Percentiles rank a stretch among this genome's conserved stretches.
Evolutionary conservation across 164 flowering plant genomes (phyloP).

Genomic region (Magnolia officinalis): DNA sequence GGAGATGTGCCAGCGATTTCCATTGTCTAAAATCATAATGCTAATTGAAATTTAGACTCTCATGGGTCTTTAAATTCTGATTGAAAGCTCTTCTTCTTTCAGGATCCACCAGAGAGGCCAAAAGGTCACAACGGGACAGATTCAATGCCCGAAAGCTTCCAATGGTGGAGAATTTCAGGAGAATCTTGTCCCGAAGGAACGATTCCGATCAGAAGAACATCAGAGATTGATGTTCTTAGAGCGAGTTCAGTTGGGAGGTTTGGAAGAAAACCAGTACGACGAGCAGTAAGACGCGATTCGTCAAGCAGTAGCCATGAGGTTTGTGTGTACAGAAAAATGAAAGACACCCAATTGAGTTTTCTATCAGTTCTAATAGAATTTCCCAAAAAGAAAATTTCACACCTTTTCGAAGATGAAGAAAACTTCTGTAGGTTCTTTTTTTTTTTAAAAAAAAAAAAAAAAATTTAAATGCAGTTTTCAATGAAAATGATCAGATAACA

Average conservation of each 20-base stretch:
- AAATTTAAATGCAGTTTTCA: no score
- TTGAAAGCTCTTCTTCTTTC: background rate
- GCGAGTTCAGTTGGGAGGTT: conserved; percentile 55
- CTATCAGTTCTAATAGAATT: no score
- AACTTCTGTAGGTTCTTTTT: no score
- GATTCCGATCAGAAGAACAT: conserved; percentile 87
- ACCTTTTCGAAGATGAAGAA: background rate
- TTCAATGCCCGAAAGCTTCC: conserved; percentile 38
- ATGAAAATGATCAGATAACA: no score
- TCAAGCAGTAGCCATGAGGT: conserved; percentile 91
- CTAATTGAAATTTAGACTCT: no score
- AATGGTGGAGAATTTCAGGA: conserved; percentile 64
- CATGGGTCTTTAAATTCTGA: no score
- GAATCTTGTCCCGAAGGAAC: conserved; percentile 89
- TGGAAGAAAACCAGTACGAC: conserved; percentile 56
- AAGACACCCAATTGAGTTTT: no score
- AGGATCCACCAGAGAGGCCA: conserved; percentile 92
- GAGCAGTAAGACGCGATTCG: conserved; percentile 59
- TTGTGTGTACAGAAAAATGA: conserved; percentile 23
- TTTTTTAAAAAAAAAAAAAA: no score
- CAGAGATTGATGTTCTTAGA: conserved; percentile 65
- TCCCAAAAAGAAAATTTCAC: no score
- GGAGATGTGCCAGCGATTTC: background rate
- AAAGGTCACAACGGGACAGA: conserved; percentile 37
- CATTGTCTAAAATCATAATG: background rate